Evolutionary conservation across 2,329 filamentous ascomycete species (phyloP), one percentile per base, ranked within the genome.

Genomic region (Thelonectria rubi): DNA sequence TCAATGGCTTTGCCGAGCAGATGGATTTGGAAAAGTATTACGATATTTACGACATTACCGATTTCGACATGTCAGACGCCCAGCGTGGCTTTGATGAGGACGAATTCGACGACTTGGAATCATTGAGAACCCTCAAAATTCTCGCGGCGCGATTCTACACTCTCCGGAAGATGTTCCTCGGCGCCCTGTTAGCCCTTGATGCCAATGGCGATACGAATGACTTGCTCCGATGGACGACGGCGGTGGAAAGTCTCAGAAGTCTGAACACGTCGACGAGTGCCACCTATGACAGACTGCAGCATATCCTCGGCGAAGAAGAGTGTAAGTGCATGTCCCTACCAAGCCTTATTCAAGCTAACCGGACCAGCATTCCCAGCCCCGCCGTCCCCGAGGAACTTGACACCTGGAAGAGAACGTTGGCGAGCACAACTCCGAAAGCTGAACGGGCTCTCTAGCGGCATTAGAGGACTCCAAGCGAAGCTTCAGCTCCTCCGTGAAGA

Each of bases 401-500:
- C 90, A 2, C 91, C 93, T 2, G 86, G 86, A n/a, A 89, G 90
- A 55, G 93, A 97, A 72, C 88, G 92, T 62, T 89, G 94, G 82
- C 90, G 94, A 58, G 89, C 91, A 56, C 94, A 97, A 75, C 86
- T 97, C 60, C 90, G 93, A 62, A 94, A 97, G 74, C 86, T 99
- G 43, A 93, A 92, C 72, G 91, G 91, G 1, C 83, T 99, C 34
- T 97, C 93, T 0, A 92, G 93, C 57, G 94, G 93, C 15, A 97
- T 98, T 63, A 89, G 94, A 26, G 92, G 92, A 11, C 83, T 99
- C 50, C 94, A 98, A 77, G 95, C 95, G 37, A 99, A 98, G 77
- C 88, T 99, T 80, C 93, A 96, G 62, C 83, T 99, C 8, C 80
- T 98, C 56, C 88, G 93, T 51, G 95, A 99, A 75, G 93, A 97